Conservation (phyloP, 495 filamentous ascomycete species). For the Hapsidospora chrysogenum region DNA sequence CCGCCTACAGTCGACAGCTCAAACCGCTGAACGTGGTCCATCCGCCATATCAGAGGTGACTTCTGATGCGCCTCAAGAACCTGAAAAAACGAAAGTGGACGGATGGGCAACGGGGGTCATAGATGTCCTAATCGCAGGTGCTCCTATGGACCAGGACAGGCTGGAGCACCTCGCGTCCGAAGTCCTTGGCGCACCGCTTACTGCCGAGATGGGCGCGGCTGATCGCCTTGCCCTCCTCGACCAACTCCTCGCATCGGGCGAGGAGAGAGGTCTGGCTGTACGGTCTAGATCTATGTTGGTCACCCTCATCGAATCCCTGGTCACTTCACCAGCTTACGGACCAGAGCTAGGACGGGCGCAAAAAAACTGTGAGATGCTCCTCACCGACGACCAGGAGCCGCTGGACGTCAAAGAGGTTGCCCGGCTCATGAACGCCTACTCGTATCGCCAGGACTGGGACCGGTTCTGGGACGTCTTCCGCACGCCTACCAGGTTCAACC, state of each 20-base stretch:
- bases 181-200: conserved; percentile 10
- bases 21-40: conserved; percentile 5
- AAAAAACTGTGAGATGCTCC: conserved; percentile 10
- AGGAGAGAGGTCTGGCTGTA: conserved; percentile 15
- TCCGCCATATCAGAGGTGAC: conserved; percentile 2
- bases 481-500: conserved; percentile 29
- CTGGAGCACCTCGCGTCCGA: conserved; percentile 16
- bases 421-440: conserved; percentile 28
- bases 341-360: conserved; percentile 6
- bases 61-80: conserved; percentile 5
- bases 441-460: conserved; percentile 25
- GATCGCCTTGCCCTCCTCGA: conserved; percentile 14
- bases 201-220: conserved; percentile 1
- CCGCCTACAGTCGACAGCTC: neutral
- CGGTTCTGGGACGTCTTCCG: conserved; percentile 48
- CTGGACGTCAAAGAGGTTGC: conserved; percentile 30
- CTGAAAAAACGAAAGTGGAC: too few species aligned
- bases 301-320: conserved; percentile 17
- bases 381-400: conserved; percentile 14
- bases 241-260: conserved; percentile 19
- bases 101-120: conserved; percentile 9
- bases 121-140: conserved; percentile 12
- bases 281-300: conserved; percentile 21
- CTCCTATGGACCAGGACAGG: conserved; percentile 15
- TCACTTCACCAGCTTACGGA: conserved; percentile 1